A percentile compares a stretch with the other conserved stretches of the same genome.
These are phyloP conservation scores for Hypoxylon crocopeplum DNA, from an alignment of 495 filamentous ascomycete species.

Conservation along the genomic window DNA sequence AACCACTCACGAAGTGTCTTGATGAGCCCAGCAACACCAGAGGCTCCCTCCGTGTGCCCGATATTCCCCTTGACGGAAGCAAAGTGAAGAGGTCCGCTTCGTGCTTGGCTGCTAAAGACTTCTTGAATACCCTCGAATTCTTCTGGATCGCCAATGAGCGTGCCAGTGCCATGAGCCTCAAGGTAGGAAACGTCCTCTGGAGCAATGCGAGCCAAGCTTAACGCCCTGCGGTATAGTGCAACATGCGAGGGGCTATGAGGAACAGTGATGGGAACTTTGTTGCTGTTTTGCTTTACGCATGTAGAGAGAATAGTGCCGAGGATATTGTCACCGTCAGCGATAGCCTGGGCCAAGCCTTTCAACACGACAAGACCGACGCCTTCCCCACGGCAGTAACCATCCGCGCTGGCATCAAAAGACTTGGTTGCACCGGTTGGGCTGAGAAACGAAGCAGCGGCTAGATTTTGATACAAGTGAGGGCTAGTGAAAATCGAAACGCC, in stretches of 20 bases:
- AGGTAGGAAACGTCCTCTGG: constrained; percentile 69
- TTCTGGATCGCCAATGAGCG: constrained; percentile 67
- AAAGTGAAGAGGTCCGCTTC: not conserved
- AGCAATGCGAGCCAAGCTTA: constrained; percentile 34
- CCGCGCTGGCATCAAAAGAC: constrained; percentile 34
- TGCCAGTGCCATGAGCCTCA: constrained; percentile 80
- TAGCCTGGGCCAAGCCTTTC: constrained; percentile 56
- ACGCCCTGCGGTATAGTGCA: constrained; percentile 39
- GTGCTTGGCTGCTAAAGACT: constrained; percentile 25
- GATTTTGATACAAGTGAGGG: constrained; percentile 1
- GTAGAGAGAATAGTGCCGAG: constrained; percentile 58
- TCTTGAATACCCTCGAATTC: constrained; percentile 30
- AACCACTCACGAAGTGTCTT: too few species aligned
- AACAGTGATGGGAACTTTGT: constrained; percentile 41
- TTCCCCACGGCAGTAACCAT: constrained; percentile 50
- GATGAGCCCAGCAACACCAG: not conserved
- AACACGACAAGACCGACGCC: constrained; percentile 55
- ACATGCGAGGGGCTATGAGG: constrained; percentile 41
- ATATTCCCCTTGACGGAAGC: constrained; percentile 1
- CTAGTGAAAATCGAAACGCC: not conserved
- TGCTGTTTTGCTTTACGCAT: constrained; percentile 52
- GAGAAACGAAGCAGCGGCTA: constrained; percentile 39
- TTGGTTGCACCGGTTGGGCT: constrained; percentile 36
- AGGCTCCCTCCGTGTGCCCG: constrained; percentile 3
- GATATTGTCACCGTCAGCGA: constrained; percentile 52